These are phyloP conservation scores for Mycena crocata DNA, from an alignment of 768 basidiomycete genomes.

Conservation along the genomic window DNA sequence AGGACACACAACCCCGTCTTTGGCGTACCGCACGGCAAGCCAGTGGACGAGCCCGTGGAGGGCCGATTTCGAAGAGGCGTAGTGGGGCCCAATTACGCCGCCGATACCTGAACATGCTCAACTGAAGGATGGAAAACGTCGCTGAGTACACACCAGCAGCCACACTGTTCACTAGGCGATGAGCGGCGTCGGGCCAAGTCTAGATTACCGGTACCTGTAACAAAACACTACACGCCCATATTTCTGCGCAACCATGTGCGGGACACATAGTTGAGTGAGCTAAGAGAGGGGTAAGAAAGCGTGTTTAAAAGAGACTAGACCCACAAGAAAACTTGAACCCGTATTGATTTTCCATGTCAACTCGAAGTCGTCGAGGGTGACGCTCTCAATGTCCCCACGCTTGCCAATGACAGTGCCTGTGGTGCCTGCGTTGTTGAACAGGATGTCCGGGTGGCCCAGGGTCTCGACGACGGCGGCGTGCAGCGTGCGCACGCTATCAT, in stretches of 20 bases:
- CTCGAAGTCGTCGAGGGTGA: slow-evolving; percentile 36
- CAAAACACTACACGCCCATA: slow-evolving; percentile 65
- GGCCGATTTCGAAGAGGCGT: slow-evolving; percentile 67
- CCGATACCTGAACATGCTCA: slow-evolving; percentile 51
- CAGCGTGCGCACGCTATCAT: slow-evolving; percentile 56
- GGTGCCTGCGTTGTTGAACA: slow-evolving; percentile 64
- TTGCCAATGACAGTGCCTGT: slow-evolving; percentile 56
- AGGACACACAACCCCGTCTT: slow-evolving; percentile 59
- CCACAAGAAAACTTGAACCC: slow-evolving; percentile 58
- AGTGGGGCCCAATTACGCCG: slow-evolving; percentile 67
- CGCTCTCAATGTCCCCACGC: slow-evolving; percentile 54
- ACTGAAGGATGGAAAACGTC: not conserved
- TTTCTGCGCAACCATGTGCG: slow-evolving; percentile 60
- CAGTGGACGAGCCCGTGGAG: slow-evolving; percentile 67
- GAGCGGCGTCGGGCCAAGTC: not conserved
- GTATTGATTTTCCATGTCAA: slow-evolving; percentile 60
- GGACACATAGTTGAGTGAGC: slow-evolving; percentile 64
- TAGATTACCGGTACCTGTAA: slow-evolving; percentile 51
- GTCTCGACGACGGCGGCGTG: slow-evolving; percentile 54
- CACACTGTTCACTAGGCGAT: slow-evolving; percentile 45
- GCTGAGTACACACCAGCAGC: slow-evolving; percentile 51
- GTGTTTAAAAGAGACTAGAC: not conserved
- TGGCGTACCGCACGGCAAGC: slow-evolving; percentile 62
- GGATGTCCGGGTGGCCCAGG: slow-evolving; percentile 61
- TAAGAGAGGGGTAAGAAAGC: slow-evolving; percentile 29